phyloP scores from a whole-genome alignment of 305 asterid species.

The Caryopteris hybrid region DNA sequence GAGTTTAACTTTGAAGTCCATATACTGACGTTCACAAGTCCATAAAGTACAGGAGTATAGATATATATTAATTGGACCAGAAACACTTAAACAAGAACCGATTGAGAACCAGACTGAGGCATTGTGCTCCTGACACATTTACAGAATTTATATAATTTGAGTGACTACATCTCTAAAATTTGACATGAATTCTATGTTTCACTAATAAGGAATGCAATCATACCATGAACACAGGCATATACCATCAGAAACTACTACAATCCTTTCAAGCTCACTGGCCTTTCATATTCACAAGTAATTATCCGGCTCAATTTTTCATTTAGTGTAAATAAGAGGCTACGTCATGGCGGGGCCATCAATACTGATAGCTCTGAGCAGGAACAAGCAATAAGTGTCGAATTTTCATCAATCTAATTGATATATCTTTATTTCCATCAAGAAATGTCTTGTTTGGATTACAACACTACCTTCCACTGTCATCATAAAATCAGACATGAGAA shows the following conservation, averaged over 20 bases:
- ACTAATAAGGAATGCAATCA: not conserved
- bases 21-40: too few relatives aligned
- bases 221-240: not conserved
- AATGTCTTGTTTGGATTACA: not conserved
- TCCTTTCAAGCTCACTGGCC: not conserved
- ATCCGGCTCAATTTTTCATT: not conserved
- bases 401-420: not conserved
- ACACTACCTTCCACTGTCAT: not conserved
- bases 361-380: not conserved
- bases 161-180: not conserved
- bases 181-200: not conserved
- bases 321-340: not conserved
- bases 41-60: too few relatives aligned
- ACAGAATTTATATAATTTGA: not conserved
- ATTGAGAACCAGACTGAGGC: not conserved
- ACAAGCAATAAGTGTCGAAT: not conserved
- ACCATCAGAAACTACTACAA: not conserved
- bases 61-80: not conserved
- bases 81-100: not conserved
- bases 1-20: not conserved
- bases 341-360: not conserved
- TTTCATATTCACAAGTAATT: not conserved
- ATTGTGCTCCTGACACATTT: not conserved
- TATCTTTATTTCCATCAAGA: not conserved
- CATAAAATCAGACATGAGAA: constrained; percentile 1